phyloP scores from a whole-genome alignment of 192 early-diverging fungal species.

The Mortierella alpina region DNA sequence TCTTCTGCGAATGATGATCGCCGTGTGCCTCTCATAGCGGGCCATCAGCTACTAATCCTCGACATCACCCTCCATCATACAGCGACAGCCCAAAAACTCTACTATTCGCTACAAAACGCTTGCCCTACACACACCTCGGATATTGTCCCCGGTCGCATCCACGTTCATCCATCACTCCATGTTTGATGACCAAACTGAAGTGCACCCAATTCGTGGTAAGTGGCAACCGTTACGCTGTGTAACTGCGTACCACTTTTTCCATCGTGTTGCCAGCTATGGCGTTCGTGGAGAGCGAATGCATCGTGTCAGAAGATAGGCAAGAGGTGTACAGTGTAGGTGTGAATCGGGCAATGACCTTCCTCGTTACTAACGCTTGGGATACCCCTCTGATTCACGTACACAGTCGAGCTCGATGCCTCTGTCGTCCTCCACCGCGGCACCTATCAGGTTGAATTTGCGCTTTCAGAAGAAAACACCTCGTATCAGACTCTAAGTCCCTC shows the following conservation, averaged over 20 bases:
- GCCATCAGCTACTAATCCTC: too few species aligned
- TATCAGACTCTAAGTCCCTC: conserved; percentile 10
- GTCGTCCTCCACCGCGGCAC: not conserved
- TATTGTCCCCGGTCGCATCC: conserved; percentile 2
- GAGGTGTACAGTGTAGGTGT: not conserved
- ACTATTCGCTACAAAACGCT: conserved; percentile 21
- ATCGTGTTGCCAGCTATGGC: too few species aligned
- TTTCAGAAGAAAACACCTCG: conserved; percentile 16
- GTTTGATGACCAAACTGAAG: not conserved
- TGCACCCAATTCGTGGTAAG: conserved; percentile 7
- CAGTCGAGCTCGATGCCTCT: conserved; percentile 30
- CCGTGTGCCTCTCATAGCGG: too few species aligned
- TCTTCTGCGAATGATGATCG: too few species aligned
- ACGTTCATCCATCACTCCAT: not conserved
- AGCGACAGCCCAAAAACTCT: not conserved
- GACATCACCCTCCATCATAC: too few species aligned
- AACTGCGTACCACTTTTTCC: not conserved
- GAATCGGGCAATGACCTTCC: not conserved
- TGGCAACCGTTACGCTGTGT: not conserved
- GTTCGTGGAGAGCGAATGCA: not conserved
- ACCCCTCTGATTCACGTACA: not conserved
- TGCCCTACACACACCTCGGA: conserved; percentile 10
- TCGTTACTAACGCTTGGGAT: not conserved
- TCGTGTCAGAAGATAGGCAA: not conserved
- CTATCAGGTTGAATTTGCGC: conserved; percentile 19